Evolutionary conservation across 2,329 filamentous ascomycete genomes (phyloP).

Genomic region (Xylaria arbuscula): DNA sequence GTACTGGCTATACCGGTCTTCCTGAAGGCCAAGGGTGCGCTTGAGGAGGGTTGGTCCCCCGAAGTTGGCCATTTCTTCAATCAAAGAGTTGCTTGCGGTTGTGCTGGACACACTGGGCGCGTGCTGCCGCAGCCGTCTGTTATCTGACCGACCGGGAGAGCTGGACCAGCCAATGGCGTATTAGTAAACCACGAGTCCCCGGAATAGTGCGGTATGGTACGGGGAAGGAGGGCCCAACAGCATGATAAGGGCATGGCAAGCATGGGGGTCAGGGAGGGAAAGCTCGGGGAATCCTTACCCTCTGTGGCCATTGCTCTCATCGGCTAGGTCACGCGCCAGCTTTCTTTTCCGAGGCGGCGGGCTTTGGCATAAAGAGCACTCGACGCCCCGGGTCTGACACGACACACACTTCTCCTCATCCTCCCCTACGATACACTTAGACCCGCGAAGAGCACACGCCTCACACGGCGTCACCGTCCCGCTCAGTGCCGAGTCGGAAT

Average conservation of each 20-base stretch:
- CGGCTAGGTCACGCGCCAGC: slow-evolving; percentile 71
- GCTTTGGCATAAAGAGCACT: slow-evolving; percentile 82
- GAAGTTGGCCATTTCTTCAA: slow-evolving; percentile 78
- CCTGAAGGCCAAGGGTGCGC: slow-evolving; percentile 78
- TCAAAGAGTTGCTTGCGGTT: slow-evolving; percentile 69
- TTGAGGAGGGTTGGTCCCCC: slow-evolving; percentile 74
- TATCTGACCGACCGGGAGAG: slow-evolving; percentile 67
- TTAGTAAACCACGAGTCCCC: slow-evolving; percentile 54
- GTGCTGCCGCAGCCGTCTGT: slow-evolving; percentile 63
- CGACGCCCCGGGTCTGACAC: slow-evolving; percentile 80
- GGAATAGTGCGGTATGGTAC: slow-evolving; percentile 40
- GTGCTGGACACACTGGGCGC: slow-evolving; percentile 71
- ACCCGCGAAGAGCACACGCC: slow-evolving; percentile 78
- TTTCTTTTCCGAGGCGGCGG: slow-evolving; percentile 85
- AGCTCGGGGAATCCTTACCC: slow-evolving; percentile 66
- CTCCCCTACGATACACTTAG: slow-evolving; percentile 78
- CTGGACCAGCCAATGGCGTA: slow-evolving; percentile 63
- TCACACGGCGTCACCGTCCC: slow-evolving; percentile 70
- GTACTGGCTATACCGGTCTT: slow-evolving; percentile 83
- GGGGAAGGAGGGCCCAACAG: slow-evolving; percentile 43
- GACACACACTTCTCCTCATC: slow-evolving; percentile 80
- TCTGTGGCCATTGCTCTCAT: slow-evolving; percentile 73
- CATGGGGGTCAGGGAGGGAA: slow-evolving; percentile 47
- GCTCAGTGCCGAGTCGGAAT: slow-evolving; percentile 57
- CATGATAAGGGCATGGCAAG: slow-evolving; percentile 47